A percentile compares a stretch with the other conserved stretches of the same genome.
Conservation (phyloP, 129 eudicot genomes). For the Apium graveolens region DNA sequence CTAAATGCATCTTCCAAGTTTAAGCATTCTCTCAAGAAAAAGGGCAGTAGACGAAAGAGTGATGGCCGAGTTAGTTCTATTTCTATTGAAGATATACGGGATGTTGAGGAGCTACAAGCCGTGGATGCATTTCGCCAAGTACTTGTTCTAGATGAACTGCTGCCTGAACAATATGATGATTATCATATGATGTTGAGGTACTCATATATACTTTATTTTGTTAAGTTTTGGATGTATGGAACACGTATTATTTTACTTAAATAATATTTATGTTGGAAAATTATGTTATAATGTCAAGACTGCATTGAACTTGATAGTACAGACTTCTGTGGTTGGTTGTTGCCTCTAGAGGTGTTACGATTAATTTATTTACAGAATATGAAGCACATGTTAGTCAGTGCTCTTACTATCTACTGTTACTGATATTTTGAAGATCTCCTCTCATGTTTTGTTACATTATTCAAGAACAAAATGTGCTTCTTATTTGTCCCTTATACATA, state of each 20-base stretch:
- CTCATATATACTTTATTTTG: background rate
- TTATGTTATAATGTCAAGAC: background rate
- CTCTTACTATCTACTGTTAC: too few relatives aligned
- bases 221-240: background rate
- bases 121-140: slow-evolving; percentile 53
- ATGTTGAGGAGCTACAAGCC: slow-evolving; percentile 47
- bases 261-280: background rate
- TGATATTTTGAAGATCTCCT: too few relatives aligned
- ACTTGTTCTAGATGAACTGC: slow-evolving; percentile 42
- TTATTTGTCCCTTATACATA: background rate
- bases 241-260: background rate
- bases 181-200: slow-evolving; percentile 50
- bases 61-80: slow-evolving; percentile 38
- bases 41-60: slow-evolving; percentile 28
- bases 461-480: too few relatives aligned
- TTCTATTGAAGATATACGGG: slow-evolving; percentile 48
- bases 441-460: too few relatives aligned
- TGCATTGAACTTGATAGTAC: background rate
- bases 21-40: slow-evolving; percentile 13
- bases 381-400: background rate
- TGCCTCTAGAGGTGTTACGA: background rate
- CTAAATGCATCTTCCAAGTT: slow-evolving; percentile 16
- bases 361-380: background rate
- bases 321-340: background rate
- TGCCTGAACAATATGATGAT: slow-evolving; percentile 48